phyloP scores from a whole-genome alignment of 371 early-diverging fungal genomes.

The Mortierella sp. region DNA sequence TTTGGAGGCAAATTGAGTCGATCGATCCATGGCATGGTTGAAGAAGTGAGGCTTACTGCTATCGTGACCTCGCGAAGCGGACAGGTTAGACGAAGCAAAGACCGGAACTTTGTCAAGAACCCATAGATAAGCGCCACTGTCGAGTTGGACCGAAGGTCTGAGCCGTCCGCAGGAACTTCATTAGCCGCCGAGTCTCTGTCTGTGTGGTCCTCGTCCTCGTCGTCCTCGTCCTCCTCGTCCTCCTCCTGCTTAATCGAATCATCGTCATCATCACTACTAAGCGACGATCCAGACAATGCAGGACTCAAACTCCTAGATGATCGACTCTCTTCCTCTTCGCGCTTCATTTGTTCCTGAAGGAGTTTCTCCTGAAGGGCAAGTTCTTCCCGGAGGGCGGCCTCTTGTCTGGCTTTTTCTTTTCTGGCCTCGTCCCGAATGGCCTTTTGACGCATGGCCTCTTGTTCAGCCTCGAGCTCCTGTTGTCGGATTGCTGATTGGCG shows the following conservation, averaged over 20 bases:
- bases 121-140: constrained; percentile 49
- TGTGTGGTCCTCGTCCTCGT: neutral
- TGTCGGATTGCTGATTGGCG: constrained; percentile 45
- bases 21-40: neutral
- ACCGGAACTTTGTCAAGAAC: constrained; percentile 45
- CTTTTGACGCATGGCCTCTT: constrained; percentile 19
- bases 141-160: constrained; percentile 22
- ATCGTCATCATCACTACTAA: constrained; percentile 23
- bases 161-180: constrained; percentile 10
- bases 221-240: neutral
- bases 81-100: constrained; percentile 35
- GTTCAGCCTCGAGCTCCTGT: constrained; percentile 26
- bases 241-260: neutral
- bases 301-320: constrained; percentile 36
- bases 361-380: neutral
- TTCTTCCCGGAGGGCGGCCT: neutral
- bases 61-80: constrained; percentile 41
- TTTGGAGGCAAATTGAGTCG: constrained; percentile 6
- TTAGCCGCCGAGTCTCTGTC: neutral
- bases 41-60: constrained; percentile 23
- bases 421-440: neutral
- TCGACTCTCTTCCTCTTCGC: constrained; percentile 2
- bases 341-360: constrained; percentile 6
- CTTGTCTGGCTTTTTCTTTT: constrained; percentile 5
- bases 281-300: constrained; percentile 33